phyloP scores from a whole-genome alignment of 2,329 filamentous ascomycete genomes.

The Blumeriella jaapii region DNA sequence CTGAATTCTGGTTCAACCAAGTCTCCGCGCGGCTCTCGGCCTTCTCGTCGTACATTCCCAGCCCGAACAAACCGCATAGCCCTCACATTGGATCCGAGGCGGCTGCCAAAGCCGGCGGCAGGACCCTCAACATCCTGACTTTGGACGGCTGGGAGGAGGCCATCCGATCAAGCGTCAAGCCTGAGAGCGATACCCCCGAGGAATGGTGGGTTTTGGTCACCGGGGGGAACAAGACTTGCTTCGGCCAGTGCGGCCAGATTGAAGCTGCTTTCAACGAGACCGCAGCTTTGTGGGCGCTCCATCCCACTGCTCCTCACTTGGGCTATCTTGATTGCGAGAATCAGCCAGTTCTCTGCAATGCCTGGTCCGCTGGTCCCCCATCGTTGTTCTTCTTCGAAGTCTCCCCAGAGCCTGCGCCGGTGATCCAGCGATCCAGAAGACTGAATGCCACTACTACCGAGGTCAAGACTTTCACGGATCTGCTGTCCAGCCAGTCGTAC shows the following conservation, averaged over 20 bases:
- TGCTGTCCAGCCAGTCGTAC: conserved; percentile 44
- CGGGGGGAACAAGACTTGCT: conserved; percentile 66
- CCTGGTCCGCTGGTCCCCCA: conserved; percentile 55
- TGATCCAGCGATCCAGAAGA: conserved; percentile 52
- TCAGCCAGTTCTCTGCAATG: conserved; percentile 63
- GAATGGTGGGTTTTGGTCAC: conserved; percentile 69
- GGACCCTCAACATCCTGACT: conserved; percentile 46
- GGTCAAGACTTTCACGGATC: conserved; percentile 47
- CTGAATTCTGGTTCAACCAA: conserved; percentile 52
- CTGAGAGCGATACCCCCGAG: conserved; percentile 49
- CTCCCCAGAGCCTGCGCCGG: conserved; percentile 50
- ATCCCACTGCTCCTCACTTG: conserved; percentile 53
- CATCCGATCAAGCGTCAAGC: conserved; percentile 49
- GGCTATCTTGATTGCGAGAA: conserved; percentile 63
- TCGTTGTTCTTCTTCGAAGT: conserved; percentile 56
- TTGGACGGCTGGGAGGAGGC: conserved; percentile 61
- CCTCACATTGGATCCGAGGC: conserved; percentile 30
- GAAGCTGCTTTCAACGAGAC: conserved; percentile 58
- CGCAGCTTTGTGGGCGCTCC: conserved; percentile 48
- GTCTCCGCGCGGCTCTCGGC: too few species aligned
- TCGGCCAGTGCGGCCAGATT: conserved; percentile 50
- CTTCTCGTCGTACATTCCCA: conserved; percentile 43
- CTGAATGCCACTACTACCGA: conserved; percentile 61
- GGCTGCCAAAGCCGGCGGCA: conserved; percentile 38
- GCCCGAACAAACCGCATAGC: conserved; percentile 30